Evolutionary conservation across 257 asterid species (phyloP), one percentile per base, ranked within the genome.

Genomic region (Mentha longifolia): DNA sequence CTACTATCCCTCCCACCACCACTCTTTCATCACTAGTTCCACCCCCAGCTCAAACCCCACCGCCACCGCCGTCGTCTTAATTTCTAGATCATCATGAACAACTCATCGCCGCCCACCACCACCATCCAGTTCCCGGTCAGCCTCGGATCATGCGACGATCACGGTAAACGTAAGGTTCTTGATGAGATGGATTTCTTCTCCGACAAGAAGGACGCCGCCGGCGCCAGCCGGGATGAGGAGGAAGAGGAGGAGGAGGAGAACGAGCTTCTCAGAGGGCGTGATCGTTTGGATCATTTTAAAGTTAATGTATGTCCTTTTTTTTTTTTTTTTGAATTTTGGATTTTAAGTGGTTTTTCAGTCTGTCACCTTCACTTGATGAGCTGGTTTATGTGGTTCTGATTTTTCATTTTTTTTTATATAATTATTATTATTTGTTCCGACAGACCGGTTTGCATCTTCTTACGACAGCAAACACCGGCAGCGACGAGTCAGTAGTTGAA

Each of bases 381-480:
- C 7, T n/a, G 31, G 16, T 58, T 25, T 14, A 25, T 11, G 17
- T 43, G 19, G 43, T 19, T 61, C 0, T 28, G 45, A 16, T 3
- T 20, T 37, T 20, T 6, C 11, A 4, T 6, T 35, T 28, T 17
- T 13, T 11, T 56, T 17, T 3, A 0, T 22, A 22, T 0, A 22
- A 22, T 25, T 22, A 22, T 22, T 22, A 22, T 22, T 22, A 22
- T 22, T 51, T 16, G 19, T 60, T 71, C 25, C 15, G 16, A 42
- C 73, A 91, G 97, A 93, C 94, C 41, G 92, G 92, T 7, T 83
- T 89, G 85, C 89, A 85, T 62, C 97, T 91, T 57, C 86, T 83
- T 47, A 90, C 96, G 3, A 79, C 92, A 7, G 87, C 84, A 7
- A 90, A 88, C 69, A 79, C 85, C 12, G 81, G 83, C 16, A 82